A percentile compares a stretch with the other conserved stretches of the same genome.
These are phyloP conservation scores for Penicillium sp. DNA, from an alignment of 2,329 filamentous ascomycete species.

Conservation along the genomic window DNA sequence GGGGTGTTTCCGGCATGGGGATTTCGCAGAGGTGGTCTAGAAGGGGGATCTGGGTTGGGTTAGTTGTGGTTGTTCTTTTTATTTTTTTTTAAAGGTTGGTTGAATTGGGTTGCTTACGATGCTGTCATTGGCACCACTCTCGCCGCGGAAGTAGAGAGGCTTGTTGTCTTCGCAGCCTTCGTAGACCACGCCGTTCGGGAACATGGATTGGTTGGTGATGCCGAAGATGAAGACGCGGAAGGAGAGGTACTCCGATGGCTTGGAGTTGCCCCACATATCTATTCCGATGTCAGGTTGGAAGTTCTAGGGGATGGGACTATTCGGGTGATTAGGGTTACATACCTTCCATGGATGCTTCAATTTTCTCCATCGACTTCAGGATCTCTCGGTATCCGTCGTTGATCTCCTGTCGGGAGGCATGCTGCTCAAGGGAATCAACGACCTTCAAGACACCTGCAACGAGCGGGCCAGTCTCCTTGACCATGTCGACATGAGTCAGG, in stretches of 20 bases:
- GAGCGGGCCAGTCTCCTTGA: conserved; percentile 75
- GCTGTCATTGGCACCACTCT: conserved; percentile 90
- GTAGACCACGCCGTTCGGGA: conserved; percentile 86
- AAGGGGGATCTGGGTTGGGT: conserved; percentile 62
- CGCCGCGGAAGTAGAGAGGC: conserved; percentile 80
- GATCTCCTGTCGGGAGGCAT: conserved; percentile 55
- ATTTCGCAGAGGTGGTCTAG: conserved; percentile 85
- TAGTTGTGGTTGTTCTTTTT: not conserved
- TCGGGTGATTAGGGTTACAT: conserved; percentile 20
- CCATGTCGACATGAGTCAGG: conserved; percentile 95
- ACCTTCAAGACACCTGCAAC: conserved; percentile 69
- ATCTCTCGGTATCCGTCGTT: conserved; percentile 64
- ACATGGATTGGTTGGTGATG: conserved; percentile 91
- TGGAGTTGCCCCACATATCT: conserved; percentile 88
- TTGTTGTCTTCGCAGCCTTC: conserved; percentile 71
- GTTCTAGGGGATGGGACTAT: not conserved
- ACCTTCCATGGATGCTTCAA: conserved; percentile 78
- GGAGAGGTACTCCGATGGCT: conserved; percentile 76
- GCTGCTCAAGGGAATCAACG: conserved; percentile 55
- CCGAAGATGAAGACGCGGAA: conserved; percentile 98
- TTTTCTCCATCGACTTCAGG: conserved; percentile 62
- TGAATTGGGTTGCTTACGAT: conserved; percentile 54
- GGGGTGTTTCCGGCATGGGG: conserved; percentile 81
- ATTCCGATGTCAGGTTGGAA: not conserved
- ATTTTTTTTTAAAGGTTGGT: not conserved